Percentiles rank a stretch among this genome's conserved stretches.
Evolutionary conservation across 441 rosid genomes (phyloP).

Genomic region (Adansonia gregorii): DNA sequence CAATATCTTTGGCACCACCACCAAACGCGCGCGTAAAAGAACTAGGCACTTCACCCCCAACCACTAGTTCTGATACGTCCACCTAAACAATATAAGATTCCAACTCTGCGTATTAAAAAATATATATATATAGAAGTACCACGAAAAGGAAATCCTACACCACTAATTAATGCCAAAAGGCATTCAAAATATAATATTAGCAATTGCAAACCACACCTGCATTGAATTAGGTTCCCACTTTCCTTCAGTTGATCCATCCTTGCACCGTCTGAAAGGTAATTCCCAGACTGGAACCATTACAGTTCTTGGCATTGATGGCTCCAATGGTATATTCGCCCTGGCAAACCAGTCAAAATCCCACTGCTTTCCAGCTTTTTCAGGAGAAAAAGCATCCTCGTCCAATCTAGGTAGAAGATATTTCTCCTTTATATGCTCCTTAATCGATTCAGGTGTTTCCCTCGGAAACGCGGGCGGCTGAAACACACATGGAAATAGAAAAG

Average conservation of each 20-base stretch:
- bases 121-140: background rate
- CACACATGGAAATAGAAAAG: slow-evolving; percentile 14
- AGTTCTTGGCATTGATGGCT: slow-evolving; percentile 76
- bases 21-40: slow-evolving; percentile 65
- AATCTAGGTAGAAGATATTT: slow-evolving; percentile 76
- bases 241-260: slow-evolving; percentile 41
- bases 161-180: slow-evolving; percentile 36
- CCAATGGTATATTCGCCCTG: slow-evolving; percentile 68
- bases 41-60: slow-evolving; percentile 69
- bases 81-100: slow-evolving; percentile 60
- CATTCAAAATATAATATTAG: background rate
- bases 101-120: slow-evolving; percentile 11
- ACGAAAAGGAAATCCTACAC: slow-evolving; percentile 31
- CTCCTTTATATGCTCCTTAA: slow-evolving; percentile 83
- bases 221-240: slow-evolving; percentile 78
- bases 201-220: slow-evolving; percentile 53
- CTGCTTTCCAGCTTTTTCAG: slow-evolving; percentile 75
- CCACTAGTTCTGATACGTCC: slow-evolving; percentile 76
- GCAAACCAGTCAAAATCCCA: slow-evolving; percentile 99
- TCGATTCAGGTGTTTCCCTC: slow-evolving; percentile 73
- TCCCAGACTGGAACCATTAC: slow-evolving; percentile 89
- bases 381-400: slow-evolving; percentile 73
- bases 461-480: slow-evolving; percentile 96
- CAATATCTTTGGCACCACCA: slow-evolving; percentile 77
- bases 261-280: slow-evolving; percentile 69